Conservation (phyloP, 2,329 filamentous ascomycete genomes). For the Penicillium thymicola region DNA sequence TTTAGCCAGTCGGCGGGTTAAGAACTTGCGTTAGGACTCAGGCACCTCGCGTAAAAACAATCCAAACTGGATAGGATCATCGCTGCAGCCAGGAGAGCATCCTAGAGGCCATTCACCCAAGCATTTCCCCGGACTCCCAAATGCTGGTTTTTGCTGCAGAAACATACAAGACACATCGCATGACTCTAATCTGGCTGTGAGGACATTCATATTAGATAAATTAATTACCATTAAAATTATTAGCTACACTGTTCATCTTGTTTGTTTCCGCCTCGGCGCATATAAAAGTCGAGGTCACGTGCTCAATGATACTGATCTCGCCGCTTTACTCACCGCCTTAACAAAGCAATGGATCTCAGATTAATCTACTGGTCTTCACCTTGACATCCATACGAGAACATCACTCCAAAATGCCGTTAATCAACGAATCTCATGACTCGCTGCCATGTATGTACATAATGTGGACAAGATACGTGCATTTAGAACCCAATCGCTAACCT, state of each 20-base stretch:
- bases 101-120: neutral
- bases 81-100: neutral
- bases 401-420: slow-evolving; percentile 58
- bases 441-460: slow-evolving; percentile 62
- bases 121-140: neutral
- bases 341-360: slow-evolving; percentile 1
- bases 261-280: neutral
- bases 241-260: neutral
- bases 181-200: neutral
- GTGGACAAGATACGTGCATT: slow-evolving; percentile 26
- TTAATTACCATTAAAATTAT: neutral
- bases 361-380: slow-evolving; percentile 1
- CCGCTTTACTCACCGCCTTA: slow-evolving; percentile 1
- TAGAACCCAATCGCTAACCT: slow-evolving; percentile 10
- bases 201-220: neutral
- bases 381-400: neutral
- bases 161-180: neutral
- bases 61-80: neutral
- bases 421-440: slow-evolving; percentile 70
- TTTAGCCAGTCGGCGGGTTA: neutral
- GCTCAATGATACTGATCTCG: neutral
- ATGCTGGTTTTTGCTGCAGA: neutral
- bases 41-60: neutral
- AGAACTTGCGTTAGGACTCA: neutral
- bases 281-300: slow-evolving; percentile 3